Conservation (phyloP, 1,284 basidiomycete species). For the Omphalotus olearius region DNA sequence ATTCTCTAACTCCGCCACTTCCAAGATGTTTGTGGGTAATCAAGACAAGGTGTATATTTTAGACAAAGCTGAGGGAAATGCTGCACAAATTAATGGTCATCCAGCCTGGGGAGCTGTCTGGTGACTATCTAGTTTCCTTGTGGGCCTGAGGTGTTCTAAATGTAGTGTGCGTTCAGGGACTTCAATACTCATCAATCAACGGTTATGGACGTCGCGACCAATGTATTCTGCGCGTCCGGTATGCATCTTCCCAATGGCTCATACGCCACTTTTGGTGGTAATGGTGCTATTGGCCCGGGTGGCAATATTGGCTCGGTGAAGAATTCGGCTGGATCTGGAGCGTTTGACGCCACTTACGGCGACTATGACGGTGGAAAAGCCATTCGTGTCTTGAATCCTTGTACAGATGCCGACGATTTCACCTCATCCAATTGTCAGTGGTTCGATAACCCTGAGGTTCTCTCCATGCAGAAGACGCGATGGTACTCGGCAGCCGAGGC, state of each 20-base stretch:
- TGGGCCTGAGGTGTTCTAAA: slow-evolving; percentile 1
- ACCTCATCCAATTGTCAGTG: slow-evolving; percentile 61
- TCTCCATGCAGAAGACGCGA: slow-evolving; percentile 73
- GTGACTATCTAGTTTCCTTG: slow-evolving; percentile 23
- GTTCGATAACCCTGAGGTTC: slow-evolving; percentile 66
- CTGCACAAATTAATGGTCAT: slow-evolving; percentile 49
- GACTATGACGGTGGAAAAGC: slow-evolving; percentile 65
- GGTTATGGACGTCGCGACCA: slow-evolving; percentile 72
- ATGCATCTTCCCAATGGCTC: slow-evolving; percentile 67
- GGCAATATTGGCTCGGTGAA: slow-evolving; percentile 54
- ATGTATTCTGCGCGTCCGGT: slow-evolving; percentile 80
- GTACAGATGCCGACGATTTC: slow-evolving; percentile 50
- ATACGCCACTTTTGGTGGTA: slow-evolving; percentile 65
- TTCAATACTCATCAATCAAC: slow-evolving; percentile 44
- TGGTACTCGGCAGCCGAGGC: slow-evolving; percentile 90
- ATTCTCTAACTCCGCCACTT: not conserved
- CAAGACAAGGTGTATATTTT: slow-evolving; percentile 51
- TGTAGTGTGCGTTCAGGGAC: slow-evolving; percentile 34
- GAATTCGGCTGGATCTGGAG: slow-evolving; percentile 33
- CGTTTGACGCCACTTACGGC: slow-evolving; percentile 56
- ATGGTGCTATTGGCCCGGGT: slow-evolving; percentile 74
- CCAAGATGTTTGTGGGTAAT: slow-evolving; percentile 48
- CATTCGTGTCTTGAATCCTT: slow-evolving; percentile 77
- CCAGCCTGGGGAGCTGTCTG: slow-evolving; percentile 50
- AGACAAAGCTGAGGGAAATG: slow-evolving; percentile 62